These are phyloP conservation scores for Mortierella alpina DNA, from an alignment of 192 early-diverging fungal species.

Conservation along the genomic window DNA sequence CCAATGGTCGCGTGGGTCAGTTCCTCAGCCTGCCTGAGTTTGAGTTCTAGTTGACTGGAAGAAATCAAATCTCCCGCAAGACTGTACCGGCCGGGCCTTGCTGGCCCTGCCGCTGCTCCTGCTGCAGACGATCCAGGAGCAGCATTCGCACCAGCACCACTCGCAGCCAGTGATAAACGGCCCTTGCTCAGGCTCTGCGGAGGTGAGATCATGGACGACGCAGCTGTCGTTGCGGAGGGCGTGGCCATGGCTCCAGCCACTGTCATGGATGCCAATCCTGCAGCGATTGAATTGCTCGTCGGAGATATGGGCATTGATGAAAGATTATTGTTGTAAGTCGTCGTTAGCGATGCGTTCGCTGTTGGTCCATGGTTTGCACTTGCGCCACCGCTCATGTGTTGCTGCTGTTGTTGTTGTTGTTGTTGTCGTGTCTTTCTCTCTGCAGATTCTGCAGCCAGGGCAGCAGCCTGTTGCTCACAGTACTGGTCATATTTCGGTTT, in stretches of 20 bases:
- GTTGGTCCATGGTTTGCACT: neutral
- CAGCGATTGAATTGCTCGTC: constrained; percentile 3
- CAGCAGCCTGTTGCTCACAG: constrained; percentile 26
- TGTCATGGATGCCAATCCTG: constrained; percentile 8
- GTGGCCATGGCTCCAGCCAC: neutral
- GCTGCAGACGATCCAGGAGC: neutral
- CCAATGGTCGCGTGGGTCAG: constrained; percentile 21
- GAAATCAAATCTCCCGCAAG: constrained; percentile 39
- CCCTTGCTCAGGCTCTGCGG: neutral
- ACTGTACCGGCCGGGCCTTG: constrained; percentile 13
- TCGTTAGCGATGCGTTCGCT: neutral
- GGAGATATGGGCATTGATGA: neutral
- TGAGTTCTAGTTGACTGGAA: constrained; percentile 38
- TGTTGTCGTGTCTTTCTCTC: neutral
- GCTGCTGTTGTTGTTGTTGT: neutral
- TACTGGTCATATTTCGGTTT: constrained; percentile 81
- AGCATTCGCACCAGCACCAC: neutral
- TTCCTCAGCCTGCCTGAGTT: constrained; percentile 23
- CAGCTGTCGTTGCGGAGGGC: neutral
- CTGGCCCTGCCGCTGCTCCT: neutral
- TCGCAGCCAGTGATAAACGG: neutral
- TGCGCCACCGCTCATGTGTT: neutral
- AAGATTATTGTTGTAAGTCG: neutral
- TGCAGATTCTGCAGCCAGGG: constrained; percentile 2
- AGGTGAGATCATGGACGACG: neutral